Evolutionary conservation across 2,329 filamentous ascomycete species (phyloP), one percentile per base, ranked within the genome.

Genomic region (Curvularia spicifera): DNA sequence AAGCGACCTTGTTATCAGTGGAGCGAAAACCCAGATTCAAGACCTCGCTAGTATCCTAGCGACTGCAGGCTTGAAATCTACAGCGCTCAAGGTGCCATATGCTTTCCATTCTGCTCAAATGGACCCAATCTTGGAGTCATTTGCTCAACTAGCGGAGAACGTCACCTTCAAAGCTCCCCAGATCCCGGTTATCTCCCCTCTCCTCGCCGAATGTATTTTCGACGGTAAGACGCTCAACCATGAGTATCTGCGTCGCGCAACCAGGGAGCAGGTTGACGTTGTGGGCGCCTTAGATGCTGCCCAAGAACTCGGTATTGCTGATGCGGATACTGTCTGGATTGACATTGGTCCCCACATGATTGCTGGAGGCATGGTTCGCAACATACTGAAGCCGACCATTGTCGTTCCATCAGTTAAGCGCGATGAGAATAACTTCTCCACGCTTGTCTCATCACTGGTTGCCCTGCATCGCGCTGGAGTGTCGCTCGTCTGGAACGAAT

Each of bases 71-170:
- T 13, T 40, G 33, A 60, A 59, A 33, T 57, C 33, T 29, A 40
- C 39, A 33, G 48, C 15, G 10, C 55, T 67, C 3, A 48, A 65
- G 26, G 53, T 69, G 8, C 40, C 65, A 2, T 69, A 55, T 43
- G 65, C 61, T 1, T 69, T 64, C 44, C 65, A 69, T 50, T 65
- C 66, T 10, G 40, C 48, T 12, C 60, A 63, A 31, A 55, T 81
- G 39, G 76, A 82, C 6, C 78, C 80, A 12, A 79, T 83, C 3
- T 67, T 82, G 5, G 73, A 76, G 3, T 70, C 70, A 4, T 78
- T 81, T 39, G 71, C 77, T 28, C 15, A 49, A 22, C 8, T 49
- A 4, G 43, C 37, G 8, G 24, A 28, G 24, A 29, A 35, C 63
- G 71, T 12, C 54, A 15, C 24, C 29, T 12, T 67, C 60, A 51